Evolutionary conservation across 2,329 filamentous ascomycete species (phyloP), one percentile per base, ranked within the genome.

Genomic region (Epichloe hybrida): DNA sequence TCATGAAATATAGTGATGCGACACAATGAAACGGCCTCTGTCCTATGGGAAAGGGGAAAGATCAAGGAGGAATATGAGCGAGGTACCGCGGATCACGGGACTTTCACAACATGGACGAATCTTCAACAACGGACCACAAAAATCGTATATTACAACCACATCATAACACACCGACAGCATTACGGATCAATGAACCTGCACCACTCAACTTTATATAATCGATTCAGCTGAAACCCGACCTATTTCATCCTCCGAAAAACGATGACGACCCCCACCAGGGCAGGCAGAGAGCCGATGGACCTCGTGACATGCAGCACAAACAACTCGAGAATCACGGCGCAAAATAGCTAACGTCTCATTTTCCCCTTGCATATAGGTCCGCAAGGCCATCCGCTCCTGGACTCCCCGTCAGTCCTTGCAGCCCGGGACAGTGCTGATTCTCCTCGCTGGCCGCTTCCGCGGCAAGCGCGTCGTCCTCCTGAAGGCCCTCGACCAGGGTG

Each of bases 391-490:
- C 73, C 89, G 87, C 69, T 79, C 89, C 66, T 86, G 89, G 75
- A 83, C 88, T 75, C 82, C 88, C 66, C 88, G 93, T 71, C 75
- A 86, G 69, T 85, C 88, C 63, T 90, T 98, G 69, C 80, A 88
- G 75, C 91, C 93, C 70, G 93, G 93, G 69, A 87, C 89, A 72
- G 81, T 98, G 71, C 87, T 98, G 71, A 98, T 98, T 76, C 88
- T 98, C 72, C 89, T 98, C 71, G 93, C 93, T 73, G 93, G 93
- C 69, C 93, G 93, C 70, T 98, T 97, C 88, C 91, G 93, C 68
- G 93, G 93, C 81, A 98, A 98, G 89, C 93, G 93, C 72, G 93
- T 98, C 68, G 81, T 98, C 69, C 89, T 97, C 76, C 86, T 98
- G 73, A 97, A 97, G 84, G 82, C 85, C 75, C 90, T 98, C 69